Percentiles rank a stretch among this genome's conserved stretches.
phyloP scores from a whole-genome alignment of 75 land plant species.

The Isoetes taiwanensis region DNA sequence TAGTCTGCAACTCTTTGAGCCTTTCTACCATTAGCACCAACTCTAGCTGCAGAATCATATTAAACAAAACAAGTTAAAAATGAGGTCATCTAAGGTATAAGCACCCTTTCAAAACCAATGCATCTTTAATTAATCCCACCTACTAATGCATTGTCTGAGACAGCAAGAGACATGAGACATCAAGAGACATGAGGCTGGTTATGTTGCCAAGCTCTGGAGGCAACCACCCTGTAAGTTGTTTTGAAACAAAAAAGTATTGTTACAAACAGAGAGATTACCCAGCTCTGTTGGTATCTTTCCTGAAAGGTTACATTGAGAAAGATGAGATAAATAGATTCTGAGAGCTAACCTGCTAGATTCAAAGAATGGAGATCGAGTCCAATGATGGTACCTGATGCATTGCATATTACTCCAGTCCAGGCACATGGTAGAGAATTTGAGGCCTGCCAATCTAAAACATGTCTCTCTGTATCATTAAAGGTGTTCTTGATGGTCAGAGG shows the following conservation, averaged over 20 bases:
- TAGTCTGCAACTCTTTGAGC: no score
- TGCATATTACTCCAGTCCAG: neutral
- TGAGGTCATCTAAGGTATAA: no score
- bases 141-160: constrained; percentile 29
- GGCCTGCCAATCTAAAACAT: neutral
- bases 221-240: constrained; percentile 36
- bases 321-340: neutral
- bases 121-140: no score
- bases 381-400: neutral
- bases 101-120: no score
- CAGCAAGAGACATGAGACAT: no score
- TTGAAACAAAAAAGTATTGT: constrained; percentile 8
- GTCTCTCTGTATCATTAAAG: neutral
- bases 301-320: neutral
- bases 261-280: neutral
- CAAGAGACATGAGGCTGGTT: constrained; percentile 39
- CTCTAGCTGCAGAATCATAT: no score
- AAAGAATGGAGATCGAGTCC: neutral
- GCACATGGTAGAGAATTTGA: neutral
- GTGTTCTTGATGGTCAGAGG: neutral
- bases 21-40: no score
- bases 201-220: constrained; percentile 53
- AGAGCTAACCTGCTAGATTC: neutral
- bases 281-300: neutral
- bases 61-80: no score